These are phyloP conservation scores for Hydnomerulius pinastri DNA, from an alignment of 768 basidiomycete species.

Conservation along the genomic window DNA sequence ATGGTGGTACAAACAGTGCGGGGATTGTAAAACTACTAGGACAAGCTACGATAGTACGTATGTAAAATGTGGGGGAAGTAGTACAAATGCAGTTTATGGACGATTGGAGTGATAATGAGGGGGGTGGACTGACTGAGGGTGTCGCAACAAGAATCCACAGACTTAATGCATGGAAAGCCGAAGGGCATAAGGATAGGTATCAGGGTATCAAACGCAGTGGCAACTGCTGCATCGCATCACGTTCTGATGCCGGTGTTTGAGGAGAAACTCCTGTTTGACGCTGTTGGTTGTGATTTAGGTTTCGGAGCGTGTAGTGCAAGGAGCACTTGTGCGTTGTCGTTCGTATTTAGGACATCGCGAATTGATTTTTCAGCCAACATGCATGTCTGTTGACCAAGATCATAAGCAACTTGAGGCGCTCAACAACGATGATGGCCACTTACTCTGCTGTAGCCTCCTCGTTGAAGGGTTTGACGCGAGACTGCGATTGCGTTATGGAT, in stretches of 20 bases:
- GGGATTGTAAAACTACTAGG: constrained; percentile 1
- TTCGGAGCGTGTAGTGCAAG: constrained; percentile 59
- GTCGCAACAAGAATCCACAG: constrained; percentile 3
- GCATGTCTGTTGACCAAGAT: constrained; percentile 51
- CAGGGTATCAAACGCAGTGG: constrained; percentile 2
- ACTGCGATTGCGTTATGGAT: constrained; percentile 80
- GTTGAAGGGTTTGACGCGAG: constrained; percentile 62
- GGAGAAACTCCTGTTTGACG: constrained; percentile 15
- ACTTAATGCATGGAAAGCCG: constrained; percentile 8
- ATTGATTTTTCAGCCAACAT: constrained; percentile 73
- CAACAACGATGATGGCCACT: constrained; percentile 17
- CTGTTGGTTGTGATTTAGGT: constrained; percentile 11
- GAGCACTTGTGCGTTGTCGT: constrained; percentile 65
- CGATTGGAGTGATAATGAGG: not conserved
- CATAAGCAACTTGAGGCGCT: not conserved
- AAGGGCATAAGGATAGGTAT: constrained; percentile 5
- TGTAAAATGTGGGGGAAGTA: constrained; percentile 16
- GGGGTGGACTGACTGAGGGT: not conserved
- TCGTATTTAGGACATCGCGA: constrained; percentile 63
- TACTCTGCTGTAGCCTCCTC: constrained; percentile 56
- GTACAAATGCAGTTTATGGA: constrained; percentile 29
- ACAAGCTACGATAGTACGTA: not conserved
- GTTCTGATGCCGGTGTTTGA: constrained; percentile 25
- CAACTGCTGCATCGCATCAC: constrained; percentile 12
- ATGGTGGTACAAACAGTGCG: constrained; percentile 21